phyloP scores from a whole-genome alignment of 306 rosid genomes.

The Prunus salicina region DNA sequence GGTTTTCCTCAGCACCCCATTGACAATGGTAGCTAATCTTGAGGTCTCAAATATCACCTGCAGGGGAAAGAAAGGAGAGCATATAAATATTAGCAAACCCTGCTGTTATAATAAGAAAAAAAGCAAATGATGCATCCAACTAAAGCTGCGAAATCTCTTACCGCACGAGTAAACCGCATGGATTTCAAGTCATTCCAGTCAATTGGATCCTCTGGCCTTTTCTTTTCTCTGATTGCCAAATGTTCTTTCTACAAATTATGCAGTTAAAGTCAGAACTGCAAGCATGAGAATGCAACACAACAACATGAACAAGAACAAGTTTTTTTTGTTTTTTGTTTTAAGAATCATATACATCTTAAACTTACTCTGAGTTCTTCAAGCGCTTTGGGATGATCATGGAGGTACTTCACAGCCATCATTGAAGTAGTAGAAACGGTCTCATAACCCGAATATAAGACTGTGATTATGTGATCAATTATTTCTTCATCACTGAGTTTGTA shows the following conservation, averaged over 20 bases:
- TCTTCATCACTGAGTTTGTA: constrained; percentile 72
- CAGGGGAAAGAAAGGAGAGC: constrained; percentile 18
- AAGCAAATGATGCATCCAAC: background rate
- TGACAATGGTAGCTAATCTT: constrained; percentile 94
- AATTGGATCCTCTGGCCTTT: constrained; percentile 65
- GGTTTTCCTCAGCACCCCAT: constrained; percentile 92
- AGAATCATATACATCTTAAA: background rate
- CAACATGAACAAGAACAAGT: background rate
- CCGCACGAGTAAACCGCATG: constrained; percentile 94
- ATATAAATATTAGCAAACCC: background rate
- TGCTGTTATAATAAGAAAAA: background rate
- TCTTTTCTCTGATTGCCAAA: constrained; percentile 69
- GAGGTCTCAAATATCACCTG: constrained; percentile 98
- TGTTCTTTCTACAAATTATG: constrained; percentile 64
- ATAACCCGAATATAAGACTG: constrained; percentile 85
- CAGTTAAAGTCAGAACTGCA: constrained; percentile 15
- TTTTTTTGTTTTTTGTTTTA: too few relatives aligned
- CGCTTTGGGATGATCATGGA: constrained; percentile 84
- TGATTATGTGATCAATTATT: constrained; percentile 73
- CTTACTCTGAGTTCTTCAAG: constrained; percentile 90
- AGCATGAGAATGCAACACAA: background rate
- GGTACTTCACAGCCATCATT: constrained; percentile 97
- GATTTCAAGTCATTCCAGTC: constrained; percentile 70
- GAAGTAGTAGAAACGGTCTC: constrained; percentile 98
- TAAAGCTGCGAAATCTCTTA: constrained; percentile 30